Conservation (phyloP, 1,139 yeast species). For the Candida smagusa region DNA sequence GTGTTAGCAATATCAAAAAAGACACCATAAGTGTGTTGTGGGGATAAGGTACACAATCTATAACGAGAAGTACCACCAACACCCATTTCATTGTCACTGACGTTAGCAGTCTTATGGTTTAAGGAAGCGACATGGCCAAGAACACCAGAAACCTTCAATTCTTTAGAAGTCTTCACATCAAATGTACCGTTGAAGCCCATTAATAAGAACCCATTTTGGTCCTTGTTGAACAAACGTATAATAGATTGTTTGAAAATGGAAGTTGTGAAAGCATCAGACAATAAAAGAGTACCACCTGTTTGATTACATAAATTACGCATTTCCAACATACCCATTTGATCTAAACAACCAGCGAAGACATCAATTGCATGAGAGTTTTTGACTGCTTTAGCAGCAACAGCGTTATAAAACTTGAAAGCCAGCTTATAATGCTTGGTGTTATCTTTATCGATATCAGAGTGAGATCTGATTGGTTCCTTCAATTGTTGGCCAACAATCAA, state of each 20-base stretch:
- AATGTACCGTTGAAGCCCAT: slow-evolving; percentile 88
- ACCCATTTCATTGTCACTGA: slow-evolving; percentile 92
- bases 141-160: slow-evolving; percentile 85
- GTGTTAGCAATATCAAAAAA: slow-evolving; percentile 80
- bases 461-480: slow-evolving; percentile 96
- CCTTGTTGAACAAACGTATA: slow-evolving; percentile 81
- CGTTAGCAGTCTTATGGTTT: slow-evolving; percentile 60
- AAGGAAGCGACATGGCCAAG: slow-evolving; percentile 90
- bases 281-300: slow-evolving; percentile 90
- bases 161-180: slow-evolving; percentile 85
- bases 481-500: slow-evolving; percentile 87
- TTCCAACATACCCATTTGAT: slow-evolving; percentile 96
- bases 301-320: slow-evolving; percentile 86
- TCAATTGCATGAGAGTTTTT: slow-evolving; percentile 86
- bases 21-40: slow-evolving; percentile 80
- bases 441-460: slow-evolving; percentile 89
- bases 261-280: slow-evolving; percentile 94
- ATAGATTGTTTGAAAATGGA: slow-evolving; percentile 94
- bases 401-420: slow-evolving; percentile 83
- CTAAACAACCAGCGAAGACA: slow-evolving; percentile 95
- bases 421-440: slow-evolving; percentile 87
- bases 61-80: slow-evolving; percentile 88
- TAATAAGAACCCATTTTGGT: slow-evolving; percentile 75
- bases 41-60: slow-evolving; percentile 79
- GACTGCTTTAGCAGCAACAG: slow-evolving; percentile 67